These are phyloP conservation scores for Polyplosphaeria fusca DNA, from an alignment of 495 filamentous ascomycete species.

Conservation along the genomic window DNA sequence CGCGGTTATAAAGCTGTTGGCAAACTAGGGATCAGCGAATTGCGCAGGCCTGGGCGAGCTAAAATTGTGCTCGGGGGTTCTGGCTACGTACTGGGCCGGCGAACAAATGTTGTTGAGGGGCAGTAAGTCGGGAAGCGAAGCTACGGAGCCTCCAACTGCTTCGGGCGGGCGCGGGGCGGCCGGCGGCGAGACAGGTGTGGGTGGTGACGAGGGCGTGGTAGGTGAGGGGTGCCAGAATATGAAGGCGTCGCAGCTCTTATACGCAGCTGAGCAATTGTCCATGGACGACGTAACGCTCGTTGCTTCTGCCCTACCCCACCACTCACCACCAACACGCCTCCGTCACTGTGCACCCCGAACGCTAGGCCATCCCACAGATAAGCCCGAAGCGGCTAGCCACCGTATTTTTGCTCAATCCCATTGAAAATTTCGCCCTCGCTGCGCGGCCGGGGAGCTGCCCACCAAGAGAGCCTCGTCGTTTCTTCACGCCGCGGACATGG, in stretches of 20 bases:
- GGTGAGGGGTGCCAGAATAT: background rate
- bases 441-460: background rate
- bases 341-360: background rate
- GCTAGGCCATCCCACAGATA: background rate
- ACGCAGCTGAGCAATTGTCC: background rate
- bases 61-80: background rate
- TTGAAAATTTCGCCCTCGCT: constrained; percentile 22
- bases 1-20: background rate
- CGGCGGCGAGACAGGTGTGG: background rate
- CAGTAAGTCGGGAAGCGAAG: constrained; percentile 16
- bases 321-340: background rate
- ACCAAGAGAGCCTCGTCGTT: background rate
- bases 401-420: constrained; percentile 4
- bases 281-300: constrained; percentile 11
- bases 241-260: background rate
- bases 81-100: background rate
- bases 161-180: background rate
- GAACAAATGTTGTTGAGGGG: constrained; percentile 12
- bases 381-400: constrained; percentile 1
- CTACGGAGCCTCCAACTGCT: background rate
- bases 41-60: background rate
- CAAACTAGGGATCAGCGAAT: background rate
- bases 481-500: constrained; percentile 1
- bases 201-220: background rate
- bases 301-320: constrained; percentile 5